A percentile compares a stretch with the other conserved stretches of the same genome.
Conservation (phyloP, 371 early-diverging fungal genomes). For the Basidiobolus heterosporus region DNA sequence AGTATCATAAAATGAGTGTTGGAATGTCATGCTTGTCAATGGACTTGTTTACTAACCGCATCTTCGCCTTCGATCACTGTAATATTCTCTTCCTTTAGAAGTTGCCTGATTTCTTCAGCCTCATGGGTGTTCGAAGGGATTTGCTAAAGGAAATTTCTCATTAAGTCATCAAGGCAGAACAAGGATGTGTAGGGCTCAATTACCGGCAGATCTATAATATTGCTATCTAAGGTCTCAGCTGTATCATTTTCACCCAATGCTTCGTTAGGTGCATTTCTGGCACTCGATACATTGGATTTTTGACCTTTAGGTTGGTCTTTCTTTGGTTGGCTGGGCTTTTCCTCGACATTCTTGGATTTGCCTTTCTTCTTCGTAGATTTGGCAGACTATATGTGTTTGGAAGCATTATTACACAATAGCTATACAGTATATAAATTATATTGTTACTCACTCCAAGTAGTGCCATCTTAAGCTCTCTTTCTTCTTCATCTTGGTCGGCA, state of each 20-base stretch:
- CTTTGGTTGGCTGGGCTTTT: conserved; percentile 1
- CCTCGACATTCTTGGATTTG: conserved; percentile 2
- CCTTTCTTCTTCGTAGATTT: conserved; percentile 2
- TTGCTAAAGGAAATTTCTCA: no score
- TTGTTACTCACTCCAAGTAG: conserved; percentile 59
- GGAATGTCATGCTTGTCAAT: neutral
- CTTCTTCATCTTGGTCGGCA: conserved; percentile 88
- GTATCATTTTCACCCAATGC: neutral
- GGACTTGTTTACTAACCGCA: conserved; percentile 11
- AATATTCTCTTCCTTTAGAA: conserved; percentile 58
- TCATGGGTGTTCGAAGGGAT: no score
- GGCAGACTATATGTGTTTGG: conserved; percentile 1
- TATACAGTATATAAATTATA: conserved; percentile 42
- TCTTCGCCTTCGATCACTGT: conserved; percentile 47
- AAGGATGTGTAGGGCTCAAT: no score
- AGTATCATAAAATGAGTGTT: neutral
- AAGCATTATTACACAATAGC: conserved; percentile 25
- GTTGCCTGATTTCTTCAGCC: conserved; percentile 34
- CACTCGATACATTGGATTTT: neutral
- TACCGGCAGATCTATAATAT: no score
- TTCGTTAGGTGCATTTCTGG: neutral
- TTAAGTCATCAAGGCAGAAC: no score
- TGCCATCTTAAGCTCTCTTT: conserved; percentile 61
- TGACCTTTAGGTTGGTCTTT: neutral
- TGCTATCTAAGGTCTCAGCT: neutral